These are phyloP conservation scores for Suhomyces kilbournensis DNA, from an alignment of 805 yeast species.

Conservation along the genomic window DNA sequence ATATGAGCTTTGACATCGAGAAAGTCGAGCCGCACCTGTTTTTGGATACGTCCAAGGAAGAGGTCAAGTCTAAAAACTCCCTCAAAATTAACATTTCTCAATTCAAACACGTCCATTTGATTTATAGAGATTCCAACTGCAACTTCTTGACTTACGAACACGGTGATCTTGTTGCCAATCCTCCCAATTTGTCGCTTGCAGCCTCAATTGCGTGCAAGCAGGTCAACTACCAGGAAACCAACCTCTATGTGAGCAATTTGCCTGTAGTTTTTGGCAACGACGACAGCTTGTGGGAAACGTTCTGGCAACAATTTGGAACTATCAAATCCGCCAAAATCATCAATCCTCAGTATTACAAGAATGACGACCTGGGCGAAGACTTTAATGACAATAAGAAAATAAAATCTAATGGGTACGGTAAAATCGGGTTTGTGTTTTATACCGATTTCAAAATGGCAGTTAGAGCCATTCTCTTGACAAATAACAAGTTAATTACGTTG, in stretches of 20 bases:
- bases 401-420: slow-evolving; percentile 6
- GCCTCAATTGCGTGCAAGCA: slow-evolving; percentile 16
- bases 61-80: slow-evolving; percentile 1
- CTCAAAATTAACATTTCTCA: slow-evolving; percentile 33
- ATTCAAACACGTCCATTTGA: slow-evolving; percentile 33
- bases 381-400: slow-evolving; percentile 8
- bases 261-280: slow-evolving; percentile 55
- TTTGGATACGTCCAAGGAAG: background rate
- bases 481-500: slow-evolving; percentile 28
- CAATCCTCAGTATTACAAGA: slow-evolving; percentile 38
- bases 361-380: slow-evolving; percentile 2
- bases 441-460: slow-evolving; percentile 57
- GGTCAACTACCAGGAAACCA: slow-evolving; percentile 58
- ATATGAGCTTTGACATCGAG: slow-evolving; percentile 12
- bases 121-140: slow-evolving; percentile 11
- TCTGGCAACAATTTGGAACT: slow-evolving; percentile 40
- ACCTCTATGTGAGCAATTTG: slow-evolving; percentile 66
- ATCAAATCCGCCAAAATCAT: slow-evolving; percentile 42
- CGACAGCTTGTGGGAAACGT: slow-evolving; percentile 38
- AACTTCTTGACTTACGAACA: background rate
- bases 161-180: background rate
- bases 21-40: slow-evolving; percentile 7
- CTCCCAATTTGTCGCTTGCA: slow-evolving; percentile 2
- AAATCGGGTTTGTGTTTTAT: slow-evolving; percentile 63
- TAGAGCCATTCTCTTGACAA: slow-evolving; percentile 54